Evolutionary conservation across 2,329 filamentous ascomycete species (phyloP).

Genomic region (Nigrospora oryzae): DNA sequence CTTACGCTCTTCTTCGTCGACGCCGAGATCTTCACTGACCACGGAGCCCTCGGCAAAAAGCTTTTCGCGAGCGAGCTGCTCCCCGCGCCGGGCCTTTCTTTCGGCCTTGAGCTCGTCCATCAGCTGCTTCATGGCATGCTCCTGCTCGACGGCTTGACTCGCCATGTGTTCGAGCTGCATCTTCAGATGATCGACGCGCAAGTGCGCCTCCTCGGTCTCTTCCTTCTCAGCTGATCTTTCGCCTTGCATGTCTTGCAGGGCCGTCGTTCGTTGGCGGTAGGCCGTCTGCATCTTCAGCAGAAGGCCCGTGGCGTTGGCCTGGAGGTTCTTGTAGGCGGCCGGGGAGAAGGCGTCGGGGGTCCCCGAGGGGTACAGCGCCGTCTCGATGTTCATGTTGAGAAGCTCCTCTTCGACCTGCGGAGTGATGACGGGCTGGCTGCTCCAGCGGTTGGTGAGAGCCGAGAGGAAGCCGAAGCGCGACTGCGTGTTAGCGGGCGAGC

Average conservation of each 20-base stretch:
- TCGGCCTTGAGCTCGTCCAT: slow-evolving; percentile 43
- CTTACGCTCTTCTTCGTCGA: slow-evolving; percentile 38
- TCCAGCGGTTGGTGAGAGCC: slow-evolving; percentile 30
- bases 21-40: slow-evolving; percentile 43
- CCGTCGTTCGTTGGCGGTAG: slow-evolving; percentile 43
- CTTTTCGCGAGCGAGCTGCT: slow-evolving; percentile 21
- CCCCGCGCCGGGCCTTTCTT: slow-evolving; percentile 34
- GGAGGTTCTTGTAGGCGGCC: slow-evolving; percentile 52
- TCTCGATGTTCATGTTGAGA: slow-evolving; percentile 44
- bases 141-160: slow-evolving; percentile 41
- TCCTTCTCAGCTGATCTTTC: slow-evolving; percentile 47
- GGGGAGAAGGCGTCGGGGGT: slow-evolving; percentile 46
- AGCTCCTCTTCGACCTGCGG: slow-evolving; percentile 39
- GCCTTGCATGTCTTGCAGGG: slow-evolving; percentile 40
- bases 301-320: slow-evolving; percentile 46
- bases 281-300: slow-evolving; percentile 49
- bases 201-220: slow-evolving; percentile 47
- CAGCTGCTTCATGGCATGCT: slow-evolving; percentile 39
- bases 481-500: slow-evolving; percentile 11
- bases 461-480: slow-evolving; percentile 39
- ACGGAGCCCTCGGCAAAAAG: slow-evolving; percentile 29
- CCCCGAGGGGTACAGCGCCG: slow-evolving; percentile 41
- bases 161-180: slow-evolving; percentile 54
- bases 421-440: slow-evolving; percentile 13
- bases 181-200: slow-evolving; percentile 43